Percentiles rank a stretch among this genome's conserved stretches.
phyloP scores from a whole-genome alignment of 768 basidiomycete genomes.

The Boletus pseudopeckii region DNA sequence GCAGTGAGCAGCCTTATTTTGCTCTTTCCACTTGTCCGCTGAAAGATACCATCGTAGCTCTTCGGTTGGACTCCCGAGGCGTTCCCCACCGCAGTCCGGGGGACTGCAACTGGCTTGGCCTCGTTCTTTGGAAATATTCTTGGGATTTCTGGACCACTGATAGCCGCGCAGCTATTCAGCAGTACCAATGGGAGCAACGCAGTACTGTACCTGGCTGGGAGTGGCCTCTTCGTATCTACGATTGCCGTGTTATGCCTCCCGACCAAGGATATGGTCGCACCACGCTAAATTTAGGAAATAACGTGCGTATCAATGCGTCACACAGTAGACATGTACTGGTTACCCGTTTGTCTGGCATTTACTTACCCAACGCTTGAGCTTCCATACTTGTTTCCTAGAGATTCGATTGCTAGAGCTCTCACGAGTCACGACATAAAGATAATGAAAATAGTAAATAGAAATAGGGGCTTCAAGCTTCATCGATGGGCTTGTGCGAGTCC shows the following conservation, averaged over 20 bases:
- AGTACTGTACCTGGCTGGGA: conserved; percentile 12
- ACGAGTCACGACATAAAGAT: too few species aligned
- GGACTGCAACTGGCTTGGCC: conserved; percentile 11
- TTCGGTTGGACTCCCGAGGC: conserved; percentile 17
- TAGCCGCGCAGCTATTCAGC: conserved; percentile 6
- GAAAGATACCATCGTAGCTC: conserved; percentile 4
- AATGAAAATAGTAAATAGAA: too few species aligned
- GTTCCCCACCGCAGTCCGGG: conserved; percentile 13
- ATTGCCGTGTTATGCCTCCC: conserved; percentile 7
- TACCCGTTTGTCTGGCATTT: too few species aligned
- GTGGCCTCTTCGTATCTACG: conserved; percentile 9
- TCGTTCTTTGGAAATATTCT: conserved; percentile 1
- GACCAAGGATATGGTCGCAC: conserved; percentile 12
- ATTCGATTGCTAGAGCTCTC: too few species aligned
- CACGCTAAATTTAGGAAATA: background rate
- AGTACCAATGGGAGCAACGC: background rate
- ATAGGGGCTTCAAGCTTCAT: too few species aligned
- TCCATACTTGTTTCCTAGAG: too few species aligned
- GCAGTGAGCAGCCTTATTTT: background rate
- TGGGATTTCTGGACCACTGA: background rate
- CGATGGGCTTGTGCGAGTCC: too few species aligned
- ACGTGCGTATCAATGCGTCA: too few species aligned
- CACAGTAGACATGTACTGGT: background rate
- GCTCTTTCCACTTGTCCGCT: background rate
- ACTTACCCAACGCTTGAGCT: too few species aligned